Percentiles rank a stretch among this genome's conserved stretches.
phyloP scores from a whole-genome alignment of 345 rosid genomes.

The Populus davidiana region DNA sequence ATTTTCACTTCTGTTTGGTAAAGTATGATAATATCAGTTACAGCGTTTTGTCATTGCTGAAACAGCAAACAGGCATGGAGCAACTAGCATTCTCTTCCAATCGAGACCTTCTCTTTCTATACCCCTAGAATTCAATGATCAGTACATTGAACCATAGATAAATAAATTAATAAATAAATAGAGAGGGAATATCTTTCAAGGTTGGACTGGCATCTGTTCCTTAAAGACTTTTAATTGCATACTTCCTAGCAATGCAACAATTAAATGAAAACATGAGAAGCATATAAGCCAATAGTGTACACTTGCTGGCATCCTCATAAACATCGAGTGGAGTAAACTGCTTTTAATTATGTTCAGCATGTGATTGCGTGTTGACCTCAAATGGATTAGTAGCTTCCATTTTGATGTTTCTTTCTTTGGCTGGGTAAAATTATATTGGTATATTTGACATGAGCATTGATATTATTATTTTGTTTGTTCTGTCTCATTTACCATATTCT shows the following conservation, averaged over 20 bases:
- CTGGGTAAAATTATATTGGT: background rate
- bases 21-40: too few relatives aligned
- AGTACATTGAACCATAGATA: background rate
- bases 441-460: background rate
- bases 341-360: background rate
- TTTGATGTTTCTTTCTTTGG: background rate
- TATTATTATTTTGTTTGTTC: background rate
- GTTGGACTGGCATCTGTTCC: background rate
- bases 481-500: background rate
- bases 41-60: background rate
- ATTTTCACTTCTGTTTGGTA: background rate
- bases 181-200: background rate
- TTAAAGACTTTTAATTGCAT: background rate
- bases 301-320: background rate
- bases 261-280: background rate
- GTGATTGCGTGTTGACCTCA: background rate
- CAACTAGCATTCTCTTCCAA: background rate
- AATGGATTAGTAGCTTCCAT: background rate
- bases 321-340: background rate
- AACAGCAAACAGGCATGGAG: background rate
- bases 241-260: background rate
- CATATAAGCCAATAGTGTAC: background rate
- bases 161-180: background rate
- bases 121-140: background rate
- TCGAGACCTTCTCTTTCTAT: background rate